Conservation (phyloP, 495 filamentous ascomycete genomes). For the Podospora pseudopauciseta region DNA sequence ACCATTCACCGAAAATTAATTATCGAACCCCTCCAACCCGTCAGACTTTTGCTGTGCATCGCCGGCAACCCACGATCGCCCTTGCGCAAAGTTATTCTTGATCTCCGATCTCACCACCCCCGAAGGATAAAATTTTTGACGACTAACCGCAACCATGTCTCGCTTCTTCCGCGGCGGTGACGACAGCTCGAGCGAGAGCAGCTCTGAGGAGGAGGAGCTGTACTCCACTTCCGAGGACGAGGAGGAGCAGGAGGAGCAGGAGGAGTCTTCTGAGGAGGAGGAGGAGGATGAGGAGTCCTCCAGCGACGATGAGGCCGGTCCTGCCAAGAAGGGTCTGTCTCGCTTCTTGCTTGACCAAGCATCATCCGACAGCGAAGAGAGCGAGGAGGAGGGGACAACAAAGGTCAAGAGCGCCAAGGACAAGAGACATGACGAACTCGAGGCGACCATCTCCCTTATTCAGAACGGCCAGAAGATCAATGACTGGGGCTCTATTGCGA, state of each 20-base stretch:
- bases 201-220: conserved; percentile 87
- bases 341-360: conserved; percentile 75
- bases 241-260: conserved; percentile 50
- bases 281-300: conserved; percentile 60
- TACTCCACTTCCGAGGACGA: conserved; percentile 72
- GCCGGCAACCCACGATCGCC: conserved; percentile 18
- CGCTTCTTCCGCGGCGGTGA: conserved; percentile 94
- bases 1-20: conserved; percentile 36
- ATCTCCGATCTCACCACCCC: conserved; percentile 14
- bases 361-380: conserved; percentile 73
- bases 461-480: conserved; percentile 96
- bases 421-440: conserved; percentile 91
- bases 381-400: conserved; percentile 74
- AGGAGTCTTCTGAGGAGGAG: conserved; percentile 47
- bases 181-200: conserved; percentile 79
- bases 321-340: conserved; percentile 59
- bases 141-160: conserved; percentile 61
- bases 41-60: conserved; percentile 27
- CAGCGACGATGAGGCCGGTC: conserved; percentile 62
- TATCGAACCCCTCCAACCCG: conserved; percentile 30
- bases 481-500: conserved; percentile 91
- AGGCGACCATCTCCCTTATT: conserved; percentile 80
- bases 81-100: conserved; percentile 16
- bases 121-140: conserved; percentile 8
- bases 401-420: conserved; percentile 96